Conservation (phyloP, 768 basidiomycete species). For the Gyrodon lividus region DNA sequence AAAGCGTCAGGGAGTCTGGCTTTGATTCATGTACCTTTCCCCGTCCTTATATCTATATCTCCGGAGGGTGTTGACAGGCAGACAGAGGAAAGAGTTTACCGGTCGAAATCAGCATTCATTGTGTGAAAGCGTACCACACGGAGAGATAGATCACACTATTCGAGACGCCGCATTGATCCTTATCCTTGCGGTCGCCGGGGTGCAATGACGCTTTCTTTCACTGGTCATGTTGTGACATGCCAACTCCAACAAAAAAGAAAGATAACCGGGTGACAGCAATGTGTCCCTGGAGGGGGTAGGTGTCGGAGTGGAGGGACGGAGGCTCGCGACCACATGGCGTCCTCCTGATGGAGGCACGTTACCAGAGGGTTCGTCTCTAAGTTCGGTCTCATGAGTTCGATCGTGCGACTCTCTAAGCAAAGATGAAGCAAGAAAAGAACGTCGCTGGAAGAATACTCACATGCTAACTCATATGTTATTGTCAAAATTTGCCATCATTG, state of each 20-base stretch:
- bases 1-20: background rate
- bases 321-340: slow-evolving; percentile 12
- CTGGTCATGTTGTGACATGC: slow-evolving; percentile 9
- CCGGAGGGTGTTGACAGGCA: background rate
- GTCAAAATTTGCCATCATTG: background rate
- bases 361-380: background rate
- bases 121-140: slow-evolving; percentile 9
- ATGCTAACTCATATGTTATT: background rate
- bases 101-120: background rate
- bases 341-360: slow-evolving; percentile 10
- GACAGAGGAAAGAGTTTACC: background rate
- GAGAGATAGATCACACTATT: slow-evolving; percentile 11
- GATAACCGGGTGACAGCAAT: background rate
- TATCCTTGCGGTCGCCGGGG: slow-evolving; percentile 4
- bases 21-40: background rate
- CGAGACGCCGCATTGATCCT: slow-evolving; percentile 4
- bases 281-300: background rate
- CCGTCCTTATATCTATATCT: slow-evolving; percentile 26
- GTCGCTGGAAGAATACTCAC: slow-evolving; percentile 11
- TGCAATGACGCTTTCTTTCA: slow-evolving; percentile 1
- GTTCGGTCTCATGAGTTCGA: slow-evolving; percentile 10
- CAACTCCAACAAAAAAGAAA: background rate
- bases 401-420: slow-evolving; percentile 7
- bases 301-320: background rate
- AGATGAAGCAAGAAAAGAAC: slow-evolving; percentile 5